Evolutionary conservation across 2,329 filamentous ascomycete genomes (phyloP), one percentile per base, ranked within the genome.

Genomic region (Dactylonectria macrodidyma): DNA sequence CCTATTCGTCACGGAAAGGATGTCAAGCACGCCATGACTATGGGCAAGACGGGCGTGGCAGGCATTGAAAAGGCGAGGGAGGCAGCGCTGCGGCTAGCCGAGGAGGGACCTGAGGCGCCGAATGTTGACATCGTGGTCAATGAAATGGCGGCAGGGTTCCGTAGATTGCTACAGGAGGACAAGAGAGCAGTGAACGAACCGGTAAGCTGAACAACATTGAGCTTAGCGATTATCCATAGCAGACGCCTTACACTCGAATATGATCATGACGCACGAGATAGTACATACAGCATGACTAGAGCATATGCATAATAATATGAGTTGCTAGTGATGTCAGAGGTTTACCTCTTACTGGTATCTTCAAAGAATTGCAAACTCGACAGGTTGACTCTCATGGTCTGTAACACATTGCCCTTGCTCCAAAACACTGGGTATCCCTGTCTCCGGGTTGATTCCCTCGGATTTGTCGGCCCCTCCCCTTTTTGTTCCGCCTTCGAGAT

Each of bases 1-100:
- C 81, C 83, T 1, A 78, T 91, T 0, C 84, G 92, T 0, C 77
- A 70, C 8, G 89, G 89, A 14, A 84, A 81, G 38, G 87, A 89
- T 19, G 86, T 89, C 33, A 86, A 83, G 75, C 78, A 81, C 47
- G 69, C 76, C 26, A 78, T 80, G 47, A 80, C 81, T 6, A 79
- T 80, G 75, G 85, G 85, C 5, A 88, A 86, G 75, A 81, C 79
- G 1, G 82, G 80, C 5, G 77, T 81, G 0, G 77, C 76, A 0
- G 79, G 74, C 9, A 75, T 63, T 5, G 75, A 73, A 33, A 75
- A 77, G n/a, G 67, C 70, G 5, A 72, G 67, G 8, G 72, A 75
- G 26, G 69, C 75, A 3, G 71, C 72, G 3, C 67, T 75, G 3
- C 41, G 63, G 33, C 62, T 56, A 9, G 70, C 69, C 48, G 76